A percentile compares a stretch with the other conserved stretches of the same genome.
Evolutionary conservation across 805 yeast genomes (phyloP).

Genomic region (Wickerhamiella domercqiae): DNA sequence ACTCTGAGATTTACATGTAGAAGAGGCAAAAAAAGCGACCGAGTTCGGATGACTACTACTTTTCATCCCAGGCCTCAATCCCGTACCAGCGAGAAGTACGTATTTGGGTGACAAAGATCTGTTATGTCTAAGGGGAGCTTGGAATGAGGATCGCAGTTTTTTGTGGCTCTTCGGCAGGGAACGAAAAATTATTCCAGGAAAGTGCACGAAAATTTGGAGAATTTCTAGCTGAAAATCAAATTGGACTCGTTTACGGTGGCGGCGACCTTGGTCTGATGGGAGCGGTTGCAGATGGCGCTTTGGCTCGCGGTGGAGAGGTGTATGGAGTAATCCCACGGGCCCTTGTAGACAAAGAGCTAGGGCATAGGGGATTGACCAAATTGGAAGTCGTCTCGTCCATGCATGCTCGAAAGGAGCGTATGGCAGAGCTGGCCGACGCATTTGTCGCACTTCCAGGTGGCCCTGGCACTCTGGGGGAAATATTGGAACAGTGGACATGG

Average conservation of each 20-base stretch:
- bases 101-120: no score
- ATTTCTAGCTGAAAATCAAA: conserved; percentile 45
- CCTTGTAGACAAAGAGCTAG: conserved; percentile 54
- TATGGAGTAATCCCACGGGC: conserved; percentile 84
- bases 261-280: conserved; percentile 40
- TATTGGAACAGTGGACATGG: conserved; percentile 86
- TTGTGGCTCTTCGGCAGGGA: conserved; percentile 74
- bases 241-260: conserved; percentile 67
- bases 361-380: conserved; percentile 33
- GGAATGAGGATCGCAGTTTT: conserved; percentile 51
- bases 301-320: conserved; percentile 28
- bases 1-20: no score
- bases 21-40: no score
- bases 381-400: conserved; percentile 58
- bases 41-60: no score
- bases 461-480: conserved; percentile 76
- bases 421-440: conserved; percentile 78
- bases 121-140: no score
- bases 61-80: no score
- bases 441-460: conserved; percentile 89
- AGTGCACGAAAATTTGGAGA: conserved; percentile 48
- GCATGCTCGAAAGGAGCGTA: conserved; percentile 77
- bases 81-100: no score
- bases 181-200: conserved; percentile 31
- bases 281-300: conserved; percentile 14